These are phyloP conservation scores for Madurella fahalii DNA, from an alignment of 2,329 filamentous ascomycete species.

Conservation along the genomic window DNA sequence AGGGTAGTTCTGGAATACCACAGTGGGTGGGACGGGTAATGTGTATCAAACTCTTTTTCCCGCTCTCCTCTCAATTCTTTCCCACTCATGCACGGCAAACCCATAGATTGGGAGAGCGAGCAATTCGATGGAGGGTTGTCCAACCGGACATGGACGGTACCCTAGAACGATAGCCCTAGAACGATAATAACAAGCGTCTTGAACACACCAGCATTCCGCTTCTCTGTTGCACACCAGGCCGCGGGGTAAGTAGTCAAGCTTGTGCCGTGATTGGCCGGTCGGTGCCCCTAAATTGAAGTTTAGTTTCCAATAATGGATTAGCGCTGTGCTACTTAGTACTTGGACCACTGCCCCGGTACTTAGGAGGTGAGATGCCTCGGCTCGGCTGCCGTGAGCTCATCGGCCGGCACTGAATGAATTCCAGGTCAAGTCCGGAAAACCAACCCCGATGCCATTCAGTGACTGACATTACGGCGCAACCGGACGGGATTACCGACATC, in stretches of 20 bases:
- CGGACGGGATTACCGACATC: background rate
- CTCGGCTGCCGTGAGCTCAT: constrained; percentile 3
- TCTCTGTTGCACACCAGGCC: no score
- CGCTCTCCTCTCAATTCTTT: background rate
- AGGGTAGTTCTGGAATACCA: no score
- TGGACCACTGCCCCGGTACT: background rate
- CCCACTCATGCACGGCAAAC: background rate
- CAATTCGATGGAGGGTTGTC: no score
- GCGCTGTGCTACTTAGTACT: background rate
- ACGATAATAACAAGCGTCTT: background rate
- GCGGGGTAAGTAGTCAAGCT: no score
- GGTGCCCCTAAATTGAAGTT: no score
- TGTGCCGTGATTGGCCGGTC: no score
- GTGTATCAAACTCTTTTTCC: background rate
- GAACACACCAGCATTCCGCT: background rate
- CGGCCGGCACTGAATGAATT: background rate
- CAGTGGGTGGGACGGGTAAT: background rate
- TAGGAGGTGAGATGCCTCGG: constrained; percentile 8
- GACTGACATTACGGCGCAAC: background rate
- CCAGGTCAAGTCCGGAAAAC: background rate
- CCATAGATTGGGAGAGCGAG: background rate
- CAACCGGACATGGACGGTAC: no score
- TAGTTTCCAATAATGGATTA: background rate
- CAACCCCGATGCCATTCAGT: background rate
- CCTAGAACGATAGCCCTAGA: background rate